Conservation (phyloP, 2,329 filamentous ascomycete species). For the Verticillium albo-atrum region DNA sequence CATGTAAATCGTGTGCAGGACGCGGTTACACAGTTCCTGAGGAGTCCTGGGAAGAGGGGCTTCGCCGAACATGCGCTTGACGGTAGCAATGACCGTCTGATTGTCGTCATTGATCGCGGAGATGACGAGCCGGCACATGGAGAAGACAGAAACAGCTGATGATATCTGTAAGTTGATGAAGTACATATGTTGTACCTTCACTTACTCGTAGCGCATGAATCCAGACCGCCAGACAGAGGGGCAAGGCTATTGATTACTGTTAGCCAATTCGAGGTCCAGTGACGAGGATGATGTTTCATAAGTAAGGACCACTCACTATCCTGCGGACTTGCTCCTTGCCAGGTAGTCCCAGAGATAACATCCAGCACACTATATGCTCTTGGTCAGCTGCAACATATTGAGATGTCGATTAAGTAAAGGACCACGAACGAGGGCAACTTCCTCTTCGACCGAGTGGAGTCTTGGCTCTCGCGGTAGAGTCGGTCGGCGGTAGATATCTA, state of each 20-base stretch:
- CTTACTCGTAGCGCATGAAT: conserved; percentile 47
- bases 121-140: conserved; percentile 52
- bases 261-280: neutral
- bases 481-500: conserved; percentile 30
- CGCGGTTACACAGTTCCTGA: conserved; percentile 48
- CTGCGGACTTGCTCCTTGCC: conserved; percentile 39
- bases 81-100: conserved; percentile 29
- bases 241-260: conserved; percentile 19
- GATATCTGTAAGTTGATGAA: conserved; percentile 11
- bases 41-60: conserved; percentile 42
- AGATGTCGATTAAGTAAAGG: neutral
- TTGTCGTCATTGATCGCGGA: conserved; percentile 41
- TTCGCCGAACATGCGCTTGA: conserved; percentile 29
- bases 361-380: conserved; percentile 42
- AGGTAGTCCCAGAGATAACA: conserved; percentile 66
- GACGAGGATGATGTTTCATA: neutral
- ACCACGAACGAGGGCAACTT: conserved; percentile 47
- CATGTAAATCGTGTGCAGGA: conserved; percentile 58
- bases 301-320: conserved; percentile 24
- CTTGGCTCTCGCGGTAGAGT: conserved; percentile 39
- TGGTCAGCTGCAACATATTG: neutral
- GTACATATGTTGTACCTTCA: conserved; percentile 29
- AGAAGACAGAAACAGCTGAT: conserved; percentile 30
- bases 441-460: conserved; percentile 61
- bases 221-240: conserved; percentile 51